Evolutionary conservation across 148 eudicot species (phyloP), one percentile per base, ranked within the genome.

Genomic region (Agrostemma githago): DNA sequence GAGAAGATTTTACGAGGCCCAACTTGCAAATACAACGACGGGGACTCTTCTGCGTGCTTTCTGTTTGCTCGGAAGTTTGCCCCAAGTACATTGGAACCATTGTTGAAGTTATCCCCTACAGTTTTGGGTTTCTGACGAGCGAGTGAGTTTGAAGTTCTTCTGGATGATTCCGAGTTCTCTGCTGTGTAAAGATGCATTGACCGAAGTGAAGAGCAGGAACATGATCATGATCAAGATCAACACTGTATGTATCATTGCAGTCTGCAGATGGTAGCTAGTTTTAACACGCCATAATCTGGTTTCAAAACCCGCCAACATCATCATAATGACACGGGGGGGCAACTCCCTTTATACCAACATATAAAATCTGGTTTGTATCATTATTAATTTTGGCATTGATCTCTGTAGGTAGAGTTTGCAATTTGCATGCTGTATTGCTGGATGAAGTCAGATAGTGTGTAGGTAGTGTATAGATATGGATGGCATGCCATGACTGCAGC

Each of bases 41-140:
- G 81, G 61, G 78, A 79, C 1, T 66, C 87, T 9, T 83, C 95
- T 0, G 51, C 74, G 10, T 92, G 97, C 61, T 79, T 38, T 72
- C 87, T 92, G 16, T 92, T 92, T 69, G 97, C 85, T 0, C 83
- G 97, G 76, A 92, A 92, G 75, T 88, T 92, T 60, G 86, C 97
- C 9, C 97, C 97, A 0, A 90, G 88, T 39, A 72, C 92, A 11
- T 79, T 89, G 87, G 88, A 87, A 69, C 90, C 95, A 26, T 80
- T 92, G 80, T 71, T 87, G 61, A 70, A 72, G n/a, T 11, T 85
- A 16, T 85, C 90, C 3, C 80, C 90, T 0, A 69, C 71, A 19
- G 83, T 70, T 60, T 70, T 92, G 9, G 92, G 88, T 17, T 85
- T 72, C 68, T 88, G 80, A 82, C 34, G 34, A 26, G 34, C 34